Percentiles rank a stretch among this genome's conserved stretches.
Evolutionary conservation across 345 rosid species (phyloP).

Genomic region (Sisymbrium altissimum): DNA sequence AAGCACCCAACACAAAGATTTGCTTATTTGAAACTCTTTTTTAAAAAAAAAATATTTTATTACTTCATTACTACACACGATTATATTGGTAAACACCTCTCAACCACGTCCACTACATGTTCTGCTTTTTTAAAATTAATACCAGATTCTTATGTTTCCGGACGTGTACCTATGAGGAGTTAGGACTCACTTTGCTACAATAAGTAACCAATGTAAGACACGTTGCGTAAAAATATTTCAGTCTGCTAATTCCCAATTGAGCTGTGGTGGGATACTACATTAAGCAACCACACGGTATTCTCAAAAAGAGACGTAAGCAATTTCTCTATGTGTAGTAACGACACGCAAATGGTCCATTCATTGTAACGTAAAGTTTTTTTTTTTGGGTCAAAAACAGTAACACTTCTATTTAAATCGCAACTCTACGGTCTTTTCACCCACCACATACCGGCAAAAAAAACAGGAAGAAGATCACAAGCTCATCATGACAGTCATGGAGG

Average conservation of each 20-base stretch:
- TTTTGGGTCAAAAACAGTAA: background rate
- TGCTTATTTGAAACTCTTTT: background rate
- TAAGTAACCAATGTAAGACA: slow-evolving; percentile 10
- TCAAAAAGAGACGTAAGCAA: slow-evolving; percentile 14
- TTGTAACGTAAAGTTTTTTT: background rate
- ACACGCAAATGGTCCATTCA: background rate
- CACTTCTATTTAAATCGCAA: slow-evolving; percentile 3
- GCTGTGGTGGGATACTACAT: background rate
- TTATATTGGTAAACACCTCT: background rate
- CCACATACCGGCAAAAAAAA: background rate
- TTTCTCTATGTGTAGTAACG: slow-evolving; percentile 19
- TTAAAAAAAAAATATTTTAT: too few species aligned
- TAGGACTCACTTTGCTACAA: background rate
- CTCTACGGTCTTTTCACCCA: background rate
- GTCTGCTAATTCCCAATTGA: too few species aligned
- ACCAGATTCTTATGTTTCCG: background rate
- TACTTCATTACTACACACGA: background rate
- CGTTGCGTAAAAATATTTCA: background rate
- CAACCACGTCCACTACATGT: background rate
- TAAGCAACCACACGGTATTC: slow-evolving; percentile 7
- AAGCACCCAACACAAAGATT: background rate
- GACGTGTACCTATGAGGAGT: slow-evolving; percentile 30
- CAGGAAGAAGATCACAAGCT: background rate
- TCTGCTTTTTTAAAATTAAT: background rate
- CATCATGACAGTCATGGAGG: slow-evolving; percentile 13